Evolutionary conservation across 2,329 filamentous ascomycete genomes (phyloP).

Genomic region (Beauveria brongniartii): DNA sequence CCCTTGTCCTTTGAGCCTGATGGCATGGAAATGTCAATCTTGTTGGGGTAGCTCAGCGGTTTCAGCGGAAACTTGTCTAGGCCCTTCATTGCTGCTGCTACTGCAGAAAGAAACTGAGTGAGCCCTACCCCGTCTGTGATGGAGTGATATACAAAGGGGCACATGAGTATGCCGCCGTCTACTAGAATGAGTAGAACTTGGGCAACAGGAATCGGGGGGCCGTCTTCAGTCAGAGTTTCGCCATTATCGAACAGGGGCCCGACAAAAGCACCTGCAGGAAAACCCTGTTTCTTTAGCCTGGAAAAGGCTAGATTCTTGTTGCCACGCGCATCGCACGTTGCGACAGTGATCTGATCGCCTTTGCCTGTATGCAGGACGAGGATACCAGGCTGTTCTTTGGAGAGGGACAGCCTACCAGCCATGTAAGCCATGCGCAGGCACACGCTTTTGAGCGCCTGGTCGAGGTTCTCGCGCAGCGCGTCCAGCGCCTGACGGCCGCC

Average conservation of each 20-base stretch:
- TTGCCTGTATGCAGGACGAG: not conserved
- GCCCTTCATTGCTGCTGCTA: constrained; percentile 19
- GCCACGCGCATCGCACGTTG: not conserved
- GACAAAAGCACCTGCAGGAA: constrained; percentile 24
- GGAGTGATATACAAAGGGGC: constrained; percentile 33
- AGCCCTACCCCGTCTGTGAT: constrained; percentile 34
- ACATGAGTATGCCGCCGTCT: constrained; percentile 31
- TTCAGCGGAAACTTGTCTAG: not conserved
- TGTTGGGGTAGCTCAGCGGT: constrained; percentile 17
- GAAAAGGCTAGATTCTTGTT: constrained; percentile 14
- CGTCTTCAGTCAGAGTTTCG: constrained; percentile 10
- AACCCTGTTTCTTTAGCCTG: constrained; percentile 20
- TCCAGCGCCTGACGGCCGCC: constrained; percentile 1
- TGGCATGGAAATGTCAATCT: not conserved
- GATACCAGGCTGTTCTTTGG: not conserved
- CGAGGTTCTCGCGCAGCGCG: constrained; percentile 5
- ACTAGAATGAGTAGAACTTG: constrained; percentile 31
- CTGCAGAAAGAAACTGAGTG: constrained; percentile 29
- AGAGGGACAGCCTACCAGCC: constrained; percentile 2
- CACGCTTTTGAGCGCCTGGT: not conserved
- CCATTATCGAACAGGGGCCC: constrained; percentile 17
- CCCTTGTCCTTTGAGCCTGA: not conserved
- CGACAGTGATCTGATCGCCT: not conserved
- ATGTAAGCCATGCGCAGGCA: constrained; percentile 5
- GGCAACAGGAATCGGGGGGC: constrained; percentile 26